Evolutionary conservation across 1,284 basidiomycete species (phyloP).

Genomic region (Cutaneotrichosporon dermatis): DNA sequence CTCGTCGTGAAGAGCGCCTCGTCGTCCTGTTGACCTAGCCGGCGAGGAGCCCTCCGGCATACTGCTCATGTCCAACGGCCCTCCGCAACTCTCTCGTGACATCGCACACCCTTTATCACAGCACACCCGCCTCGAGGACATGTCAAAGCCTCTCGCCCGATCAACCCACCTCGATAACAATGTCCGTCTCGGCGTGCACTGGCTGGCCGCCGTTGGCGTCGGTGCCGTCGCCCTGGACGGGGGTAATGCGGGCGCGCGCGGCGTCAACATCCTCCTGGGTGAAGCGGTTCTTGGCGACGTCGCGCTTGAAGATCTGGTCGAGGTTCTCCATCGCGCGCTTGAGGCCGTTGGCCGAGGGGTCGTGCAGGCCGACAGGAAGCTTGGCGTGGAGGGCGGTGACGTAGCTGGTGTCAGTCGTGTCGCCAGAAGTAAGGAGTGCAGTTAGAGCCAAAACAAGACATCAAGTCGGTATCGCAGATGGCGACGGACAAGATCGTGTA

Average conservation of each 20-base stretch:
- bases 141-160: too few species aligned
- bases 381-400: constrained; percentile 42
- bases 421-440: too few species aligned
- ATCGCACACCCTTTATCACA: too few species aligned
- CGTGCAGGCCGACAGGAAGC: constrained; percentile 37
- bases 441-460: too few species aligned
- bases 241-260: constrained; percentile 61
- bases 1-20: too few species aligned
- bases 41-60: too few species aligned
- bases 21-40: too few species aligned
- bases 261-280: constrained; percentile 64
- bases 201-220: constrained; percentile 45
- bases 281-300: constrained; percentile 79
- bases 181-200: constrained; percentile 65
- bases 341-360: constrained; percentile 38
- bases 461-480: too few species aligned
- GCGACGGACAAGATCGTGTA: too few species aligned
- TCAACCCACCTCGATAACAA: constrained; percentile 86
- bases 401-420: constrained; percentile 27
- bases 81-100: too few species aligned
- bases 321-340: constrained; percentile 28
- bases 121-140: too few species aligned
- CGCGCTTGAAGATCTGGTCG: constrained; percentile 78
- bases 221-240: constrained; percentile 51
- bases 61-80: too few species aligned